These are phyloP conservation scores for Cladophialophora chaetospira DNA, from an alignment of 2,329 filamentous ascomycete species.

Conservation along the genomic window DNA sequence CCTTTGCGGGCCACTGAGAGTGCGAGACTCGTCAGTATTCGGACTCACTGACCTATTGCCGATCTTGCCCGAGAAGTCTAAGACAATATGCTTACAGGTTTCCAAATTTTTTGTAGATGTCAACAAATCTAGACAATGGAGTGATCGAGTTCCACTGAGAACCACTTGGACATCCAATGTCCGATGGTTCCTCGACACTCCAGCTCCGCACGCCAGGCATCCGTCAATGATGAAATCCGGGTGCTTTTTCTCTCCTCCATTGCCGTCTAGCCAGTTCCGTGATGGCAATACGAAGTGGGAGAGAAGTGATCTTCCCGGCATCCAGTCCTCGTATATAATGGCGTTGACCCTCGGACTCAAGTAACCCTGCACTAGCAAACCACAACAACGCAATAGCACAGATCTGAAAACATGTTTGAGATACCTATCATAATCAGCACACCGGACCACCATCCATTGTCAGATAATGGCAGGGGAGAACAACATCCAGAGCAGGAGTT, in stretches of 20 bases:
- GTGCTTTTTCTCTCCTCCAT: not conserved
- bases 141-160: not conserved
- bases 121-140: not conserved
- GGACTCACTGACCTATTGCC: not conserved
- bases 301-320: not conserved
- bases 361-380: not conserved
- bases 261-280: slow-evolving; percentile 1
- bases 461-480: not conserved
- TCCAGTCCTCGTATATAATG: slow-evolving; percentile 6
- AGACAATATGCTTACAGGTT: not conserved
- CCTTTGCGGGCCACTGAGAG: not conserved
- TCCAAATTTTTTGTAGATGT: no score
- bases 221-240: not conserved
- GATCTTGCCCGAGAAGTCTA: not conserved
- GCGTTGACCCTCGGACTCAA: not conserved
- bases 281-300: not conserved
- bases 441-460: slow-evolving; percentile 16
- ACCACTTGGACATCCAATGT: not conserved
- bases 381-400: slow-evolving; percentile 6
- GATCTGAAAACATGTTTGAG: slow-evolving; percentile 17
- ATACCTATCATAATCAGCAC: slow-evolving; percentile 24
- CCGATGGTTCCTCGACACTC: no score
- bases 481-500: not conserved
- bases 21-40: not conserved
- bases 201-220: not conserved